These are phyloP conservation scores for Ceratocystis variospora DNA, from an alignment of 2,329 filamentous ascomycete species.

Conservation along the genomic window DNA sequence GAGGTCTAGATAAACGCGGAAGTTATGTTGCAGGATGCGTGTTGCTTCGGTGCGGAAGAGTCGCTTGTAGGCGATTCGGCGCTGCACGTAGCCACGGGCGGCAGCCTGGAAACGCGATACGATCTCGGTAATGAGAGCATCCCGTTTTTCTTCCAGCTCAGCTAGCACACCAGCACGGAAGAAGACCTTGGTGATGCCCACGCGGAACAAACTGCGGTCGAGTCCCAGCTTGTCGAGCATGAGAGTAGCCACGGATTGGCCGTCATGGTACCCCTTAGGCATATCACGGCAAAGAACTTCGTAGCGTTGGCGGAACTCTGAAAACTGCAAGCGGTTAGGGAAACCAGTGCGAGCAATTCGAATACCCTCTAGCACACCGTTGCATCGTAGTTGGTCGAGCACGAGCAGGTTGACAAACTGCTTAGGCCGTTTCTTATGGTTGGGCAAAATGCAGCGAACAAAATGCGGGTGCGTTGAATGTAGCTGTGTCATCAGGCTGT, in stretches of 20 bases:
- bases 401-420: slow-evolving; percentile 86
- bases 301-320: slow-evolving; percentile 89
- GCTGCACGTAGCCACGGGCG: slow-evolving; percentile 76
- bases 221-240: slow-evolving; percentile 84
- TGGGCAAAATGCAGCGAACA: slow-evolving; percentile 91
- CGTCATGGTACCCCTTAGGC: slow-evolving; percentile 82
- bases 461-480: slow-evolving; percentile 97
- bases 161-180: slow-evolving; percentile 92
- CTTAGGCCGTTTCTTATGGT: slow-evolving; percentile 94
- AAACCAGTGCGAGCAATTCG: slow-evolving; percentile 94
- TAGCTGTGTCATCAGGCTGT: slow-evolving; percentile 85
- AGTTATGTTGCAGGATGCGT: slow-evolving; percentile 86
- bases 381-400: slow-evolving; percentile 91
- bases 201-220: slow-evolving; percentile 75
- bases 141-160: slow-evolving; percentile 89
- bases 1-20: slow-evolving; percentile 79
- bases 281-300: slow-evolving; percentile 83
- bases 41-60: slow-evolving; percentile 91
- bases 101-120: slow-evolving; percentile 88
- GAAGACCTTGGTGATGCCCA: slow-evolving; percentile 94
- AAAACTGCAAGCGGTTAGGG: slow-evolving; percentile 80
- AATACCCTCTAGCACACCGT: slow-evolving; percentile 97
- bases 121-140: slow-evolving; percentile 83
- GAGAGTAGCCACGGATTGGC: slow-evolving; percentile 67
- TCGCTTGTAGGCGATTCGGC: slow-evolving; percentile 79